phyloP scores from a whole-genome alignment of 148 eudicot genomes.

The Chenopodium formosanum region DNA sequence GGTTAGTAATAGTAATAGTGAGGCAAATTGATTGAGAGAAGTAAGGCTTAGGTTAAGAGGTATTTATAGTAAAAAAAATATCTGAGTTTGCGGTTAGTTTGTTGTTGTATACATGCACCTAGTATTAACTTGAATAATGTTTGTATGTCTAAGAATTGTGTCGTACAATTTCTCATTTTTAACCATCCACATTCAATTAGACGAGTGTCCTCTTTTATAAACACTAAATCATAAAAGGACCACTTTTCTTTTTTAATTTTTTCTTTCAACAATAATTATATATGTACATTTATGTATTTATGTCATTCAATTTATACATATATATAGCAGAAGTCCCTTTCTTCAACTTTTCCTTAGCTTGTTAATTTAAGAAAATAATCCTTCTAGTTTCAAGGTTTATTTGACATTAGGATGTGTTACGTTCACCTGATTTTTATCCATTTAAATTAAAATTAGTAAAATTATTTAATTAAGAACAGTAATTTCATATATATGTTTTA shows the following conservation, averaged over 20 bases:
- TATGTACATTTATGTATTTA: background rate
- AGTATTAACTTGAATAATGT: background rate
- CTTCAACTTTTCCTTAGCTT: background rate
- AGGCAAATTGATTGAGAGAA: background rate
- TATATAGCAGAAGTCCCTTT: background rate
- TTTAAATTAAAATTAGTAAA: too few species aligned
- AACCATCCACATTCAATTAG: background rate
- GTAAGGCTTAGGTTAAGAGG: background rate
- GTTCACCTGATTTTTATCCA: too few species aligned
- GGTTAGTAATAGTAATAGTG: background rate
- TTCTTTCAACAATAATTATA: background rate
- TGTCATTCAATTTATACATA: background rate
- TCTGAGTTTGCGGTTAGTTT: background rate
- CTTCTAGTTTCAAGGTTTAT: too few species aligned
- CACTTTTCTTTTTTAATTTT: background rate
- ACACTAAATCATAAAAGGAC: conserved; percentile 4
- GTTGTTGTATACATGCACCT: background rate
- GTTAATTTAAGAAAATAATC: too few species aligned
- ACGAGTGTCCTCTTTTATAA: background rate
- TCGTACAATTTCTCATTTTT: conserved; percentile 1
- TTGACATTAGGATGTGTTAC: too few species aligned
- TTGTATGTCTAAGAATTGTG: background rate
- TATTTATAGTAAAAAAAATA: conserved; percentile 4
- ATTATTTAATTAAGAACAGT: too few species aligned
- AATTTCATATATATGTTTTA: too few species aligned